A percentile compares a stretch with the other conserved stretches of the same genome.
Conservation (phyloP, 805 yeast genomes). For the Lipomyces yamadae region DNA sequence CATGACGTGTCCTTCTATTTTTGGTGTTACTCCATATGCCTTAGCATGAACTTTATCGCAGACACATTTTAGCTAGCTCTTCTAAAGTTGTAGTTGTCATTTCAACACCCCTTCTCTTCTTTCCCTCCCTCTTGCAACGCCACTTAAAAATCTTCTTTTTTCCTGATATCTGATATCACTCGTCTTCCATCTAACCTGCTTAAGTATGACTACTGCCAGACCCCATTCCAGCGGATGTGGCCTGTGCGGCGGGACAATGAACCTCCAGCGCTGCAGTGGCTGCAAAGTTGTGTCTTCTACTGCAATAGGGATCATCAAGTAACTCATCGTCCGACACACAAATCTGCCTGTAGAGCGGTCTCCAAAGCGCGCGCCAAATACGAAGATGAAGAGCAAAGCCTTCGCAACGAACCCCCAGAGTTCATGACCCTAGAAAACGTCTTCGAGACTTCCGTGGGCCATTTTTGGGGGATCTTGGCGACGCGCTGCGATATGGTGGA, state of each 20-base stretch:
- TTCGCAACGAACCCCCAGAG: neutral
- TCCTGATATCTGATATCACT: neutral
- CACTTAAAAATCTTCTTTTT: neutral
- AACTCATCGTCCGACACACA: neutral
- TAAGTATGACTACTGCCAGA: neutral
- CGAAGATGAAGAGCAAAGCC: constrained; percentile 1
- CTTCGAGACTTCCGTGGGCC: neutral
- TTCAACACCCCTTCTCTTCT: no score
- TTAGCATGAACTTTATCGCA: no score
- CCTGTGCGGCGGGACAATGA: neutral
- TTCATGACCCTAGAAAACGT: neutral
- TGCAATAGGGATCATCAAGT: neutral
- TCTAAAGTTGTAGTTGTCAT: no score
- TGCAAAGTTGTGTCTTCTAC: neutral
- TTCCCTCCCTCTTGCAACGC: no score
- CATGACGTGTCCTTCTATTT: no score
- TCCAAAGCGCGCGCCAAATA: neutral
- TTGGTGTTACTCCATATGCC: no score
- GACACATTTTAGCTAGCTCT: no score
- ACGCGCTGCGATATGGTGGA: neutral
- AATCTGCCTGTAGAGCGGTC: neutral
- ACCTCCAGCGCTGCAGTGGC: neutral
- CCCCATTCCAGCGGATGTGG: neutral
- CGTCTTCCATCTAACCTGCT: neutral
- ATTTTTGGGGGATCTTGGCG: neutral